Evolutionary conservation across 352 stramenopile species (phyloP).

Genomic region (Globisporangium spinosum): DNA sequence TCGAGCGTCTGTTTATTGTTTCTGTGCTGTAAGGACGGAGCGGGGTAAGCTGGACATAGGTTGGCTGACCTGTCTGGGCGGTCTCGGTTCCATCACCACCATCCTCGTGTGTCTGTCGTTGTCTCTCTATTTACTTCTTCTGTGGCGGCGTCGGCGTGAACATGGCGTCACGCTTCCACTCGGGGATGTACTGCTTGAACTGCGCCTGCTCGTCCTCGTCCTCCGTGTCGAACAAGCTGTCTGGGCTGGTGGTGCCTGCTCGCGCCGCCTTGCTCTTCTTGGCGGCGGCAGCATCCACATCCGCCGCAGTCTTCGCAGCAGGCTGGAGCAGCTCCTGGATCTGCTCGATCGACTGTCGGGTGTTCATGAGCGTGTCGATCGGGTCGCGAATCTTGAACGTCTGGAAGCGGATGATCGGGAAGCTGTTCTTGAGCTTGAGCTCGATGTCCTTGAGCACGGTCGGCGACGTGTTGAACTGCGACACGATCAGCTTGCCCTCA

Average conservation of each 20-base stretch:
- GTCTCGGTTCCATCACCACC: neutral
- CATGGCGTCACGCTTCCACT: conserved; percentile 80
- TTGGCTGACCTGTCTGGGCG: neutral
- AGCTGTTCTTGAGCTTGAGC: conserved; percentile 82
- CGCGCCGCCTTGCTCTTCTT: conserved; percentile 35
- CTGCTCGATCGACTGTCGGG: conserved; percentile 59
- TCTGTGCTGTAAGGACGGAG: neutral
- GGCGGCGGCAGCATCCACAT: conserved; percentile 23
- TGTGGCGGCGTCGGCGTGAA: conserved; percentile 63
- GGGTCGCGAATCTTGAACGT: conserved; percentile 85
- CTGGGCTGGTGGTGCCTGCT: conserved; percentile 33
- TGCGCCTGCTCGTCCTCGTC: conserved; percentile 62
- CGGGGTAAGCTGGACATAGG: neutral
- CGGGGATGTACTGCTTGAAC: conserved; percentile 78
- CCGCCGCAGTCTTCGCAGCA: conserved; percentile 24
- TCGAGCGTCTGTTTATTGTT: conserved; percentile 2
- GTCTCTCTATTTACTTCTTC: conserved; percentile 30
- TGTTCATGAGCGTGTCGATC: conserved; percentile 82
- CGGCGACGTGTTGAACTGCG: conserved; percentile 83
- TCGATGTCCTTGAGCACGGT: conserved; percentile 66
- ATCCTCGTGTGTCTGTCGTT: neutral
- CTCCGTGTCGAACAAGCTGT: conserved; percentile 53
- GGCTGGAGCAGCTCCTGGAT: conserved; percentile 56
- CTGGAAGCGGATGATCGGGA: conserved; percentile 82
- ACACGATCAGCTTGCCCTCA: conserved; percentile 81